phyloP scores from a whole-genome alignment of 2,329 filamentous ascomycete genomes.

The Colletotrichum eremochloae region DNA sequence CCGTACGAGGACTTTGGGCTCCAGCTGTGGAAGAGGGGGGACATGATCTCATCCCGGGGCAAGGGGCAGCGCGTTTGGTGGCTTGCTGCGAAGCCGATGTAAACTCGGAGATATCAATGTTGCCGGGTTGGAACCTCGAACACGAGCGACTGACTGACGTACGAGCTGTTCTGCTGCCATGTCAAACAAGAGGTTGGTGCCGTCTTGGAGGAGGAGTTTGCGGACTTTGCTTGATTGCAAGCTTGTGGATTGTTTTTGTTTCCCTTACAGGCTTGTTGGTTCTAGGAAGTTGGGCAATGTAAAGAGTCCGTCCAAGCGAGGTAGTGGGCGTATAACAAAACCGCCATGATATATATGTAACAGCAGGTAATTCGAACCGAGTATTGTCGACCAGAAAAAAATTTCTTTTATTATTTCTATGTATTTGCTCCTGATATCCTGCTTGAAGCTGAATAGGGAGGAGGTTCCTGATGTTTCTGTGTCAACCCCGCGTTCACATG shows the following conservation, averaged over 20 bases:
- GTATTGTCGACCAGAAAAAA: not conserved
- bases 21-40: conserved; percentile 37
- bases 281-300: not conserved
- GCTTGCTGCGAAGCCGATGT: conserved; percentile 35
- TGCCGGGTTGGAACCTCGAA: not conserved
- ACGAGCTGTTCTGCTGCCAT: not conserved
- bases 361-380: not conserved
- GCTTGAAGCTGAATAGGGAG: not conserved
- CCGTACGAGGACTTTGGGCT: conserved; percentile 38
- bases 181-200: no score
- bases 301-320: not conserved
- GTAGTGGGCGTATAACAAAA: not conserved
- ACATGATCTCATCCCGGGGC: conserved; percentile 23
- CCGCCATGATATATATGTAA: not conserved
- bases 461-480: not conserved
- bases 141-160: not conserved
- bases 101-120: not conserved
- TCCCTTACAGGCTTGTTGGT: not conserved
- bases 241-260: not conserved
- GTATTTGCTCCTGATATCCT: not conserved
- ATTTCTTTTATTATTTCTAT: not conserved
- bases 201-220: not conserved
- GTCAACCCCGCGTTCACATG: not conserved
- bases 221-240: not conserved
- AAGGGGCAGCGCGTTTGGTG: conserved; percentile 37